phyloP scores from a whole-genome alignment of 2,329 filamentous ascomycete genomes.

The Ascochyta fabae region DNA sequence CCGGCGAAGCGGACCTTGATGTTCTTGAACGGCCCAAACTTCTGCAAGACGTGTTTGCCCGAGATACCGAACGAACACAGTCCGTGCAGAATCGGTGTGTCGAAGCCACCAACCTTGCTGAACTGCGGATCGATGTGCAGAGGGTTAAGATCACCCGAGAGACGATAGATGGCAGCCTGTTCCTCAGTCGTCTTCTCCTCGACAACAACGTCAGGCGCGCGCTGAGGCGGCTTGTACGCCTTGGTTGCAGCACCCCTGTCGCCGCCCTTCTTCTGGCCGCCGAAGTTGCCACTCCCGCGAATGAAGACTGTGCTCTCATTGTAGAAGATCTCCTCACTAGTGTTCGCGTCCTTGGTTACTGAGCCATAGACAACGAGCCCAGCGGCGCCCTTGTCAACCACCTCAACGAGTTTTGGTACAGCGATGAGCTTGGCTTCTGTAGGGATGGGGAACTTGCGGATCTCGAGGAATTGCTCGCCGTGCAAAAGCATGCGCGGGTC shows the following conservation, averaged over 20 bases:
- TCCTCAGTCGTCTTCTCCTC: slow-evolving; percentile 88
- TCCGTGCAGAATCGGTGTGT: slow-evolving; percentile 93
- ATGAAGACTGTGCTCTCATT: slow-evolving; percentile 96
- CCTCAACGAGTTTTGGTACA: slow-evolving; percentile 83
- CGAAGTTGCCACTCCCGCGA: slow-evolving; percentile 88
- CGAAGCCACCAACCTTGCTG: slow-evolving; percentile 94
- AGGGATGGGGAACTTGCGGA: slow-evolving; percentile 89
- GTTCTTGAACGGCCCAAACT: slow-evolving; percentile 84
- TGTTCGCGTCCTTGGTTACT: slow-evolving; percentile 83
- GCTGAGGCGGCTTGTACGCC: slow-evolving; percentile 76
- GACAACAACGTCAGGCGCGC: slow-evolving; percentile 79
- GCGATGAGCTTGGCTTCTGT: slow-evolving; percentile 79
- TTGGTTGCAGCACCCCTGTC: slow-evolving; percentile 83
- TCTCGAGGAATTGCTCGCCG: slow-evolving; percentile 97
- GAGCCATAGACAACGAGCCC: slow-evolving; percentile 81
- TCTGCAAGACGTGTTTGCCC: slow-evolving; percentile 86
- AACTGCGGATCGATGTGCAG: slow-evolving; percentile 95
- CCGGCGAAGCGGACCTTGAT: slow-evolving; percentile 93
- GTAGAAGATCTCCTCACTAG: slow-evolving; percentile 92
- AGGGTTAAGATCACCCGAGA: slow-evolving; percentile 95
- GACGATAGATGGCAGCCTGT: slow-evolving; percentile 90
- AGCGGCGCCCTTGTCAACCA: slow-evolving; percentile 92
- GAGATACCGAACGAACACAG: slow-evolving; percentile 93
- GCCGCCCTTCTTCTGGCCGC: slow-evolving; percentile 75
- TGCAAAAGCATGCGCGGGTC: slow-evolving; percentile 98